Conservation (phyloP, 768 basidiomycete species). For the Lyophyllum atratum region DNA sequence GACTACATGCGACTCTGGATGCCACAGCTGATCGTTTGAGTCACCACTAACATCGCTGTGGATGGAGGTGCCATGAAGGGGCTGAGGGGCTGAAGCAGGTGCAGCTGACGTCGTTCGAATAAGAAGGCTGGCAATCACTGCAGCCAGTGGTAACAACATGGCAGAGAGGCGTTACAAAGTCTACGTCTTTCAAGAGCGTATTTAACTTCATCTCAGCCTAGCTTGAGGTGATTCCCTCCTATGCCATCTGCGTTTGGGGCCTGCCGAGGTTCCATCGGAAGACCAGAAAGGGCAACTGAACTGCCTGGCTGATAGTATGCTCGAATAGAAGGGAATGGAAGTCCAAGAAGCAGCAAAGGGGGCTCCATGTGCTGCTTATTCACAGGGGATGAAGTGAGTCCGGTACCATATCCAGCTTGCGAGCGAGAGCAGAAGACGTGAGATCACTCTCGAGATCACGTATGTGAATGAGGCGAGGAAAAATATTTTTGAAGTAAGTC, state of each 20-base stretch:
- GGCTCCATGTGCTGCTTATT: too few species aligned
- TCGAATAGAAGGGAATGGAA: too few species aligned
- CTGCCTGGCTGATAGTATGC: background rate
- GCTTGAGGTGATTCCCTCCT: background rate
- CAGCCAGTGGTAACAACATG: conserved; percentile 1
- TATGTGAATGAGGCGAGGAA: too few species aligned
- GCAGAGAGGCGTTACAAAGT: background rate
- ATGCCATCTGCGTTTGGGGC: background rate
- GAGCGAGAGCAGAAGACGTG: background rate
- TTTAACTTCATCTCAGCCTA: background rate
- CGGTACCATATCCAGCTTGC: background rate
- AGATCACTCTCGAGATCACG: too few species aligned
- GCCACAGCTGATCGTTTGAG: conserved; percentile 9
- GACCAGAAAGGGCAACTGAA: background rate
- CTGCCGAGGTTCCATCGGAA: background rate
- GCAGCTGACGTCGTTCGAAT: conserved; percentile 1
- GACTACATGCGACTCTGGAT: background rate
- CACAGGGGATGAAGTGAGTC: too few species aligned
- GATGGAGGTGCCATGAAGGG: background rate
- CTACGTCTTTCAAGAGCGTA: background rate
- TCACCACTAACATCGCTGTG: conserved; percentile 2
- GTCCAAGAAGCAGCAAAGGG: too few species aligned
- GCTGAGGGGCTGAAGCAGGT: conserved; percentile 1
- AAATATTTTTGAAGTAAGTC: too few species aligned
- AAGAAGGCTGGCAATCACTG: conserved; percentile 1